Conservation (phyloP, 1,139 yeast species). For the Suhomyces anneliseae region DNA sequence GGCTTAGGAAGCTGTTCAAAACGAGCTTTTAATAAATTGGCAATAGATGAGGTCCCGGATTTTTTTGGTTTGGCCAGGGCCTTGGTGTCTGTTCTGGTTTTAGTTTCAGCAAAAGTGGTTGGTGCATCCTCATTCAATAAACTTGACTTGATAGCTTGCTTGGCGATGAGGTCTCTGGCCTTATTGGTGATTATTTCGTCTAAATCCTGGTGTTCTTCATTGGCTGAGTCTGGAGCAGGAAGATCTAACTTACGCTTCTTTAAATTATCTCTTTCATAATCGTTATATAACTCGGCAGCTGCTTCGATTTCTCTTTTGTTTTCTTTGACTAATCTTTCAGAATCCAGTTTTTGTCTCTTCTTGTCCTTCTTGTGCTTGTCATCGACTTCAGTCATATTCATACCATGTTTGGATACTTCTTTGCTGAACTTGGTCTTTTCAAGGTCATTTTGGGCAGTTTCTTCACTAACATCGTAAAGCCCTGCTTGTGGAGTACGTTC, state of each 20-base stretch:
- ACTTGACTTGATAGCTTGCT: conserved; percentile 18
- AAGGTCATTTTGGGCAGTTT: conserved; percentile 40
- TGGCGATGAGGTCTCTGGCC: conserved; percentile 19
- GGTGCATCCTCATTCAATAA: conserved; percentile 12
- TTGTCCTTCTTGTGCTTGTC: conserved; percentile 34
- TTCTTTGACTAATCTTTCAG: conserved; percentile 20
- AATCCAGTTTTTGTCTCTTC: conserved; percentile 26
- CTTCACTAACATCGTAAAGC: conserved; percentile 65
- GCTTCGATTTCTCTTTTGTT: conserved; percentile 22
- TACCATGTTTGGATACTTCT: conserved; percentile 49
- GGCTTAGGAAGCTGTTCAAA: conserved; percentile 34
- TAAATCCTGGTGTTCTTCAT: conserved; percentile 11
- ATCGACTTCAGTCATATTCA: conserved; percentile 39
- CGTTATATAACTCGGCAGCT: conserved; percentile 35
- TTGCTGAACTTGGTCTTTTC: conserved; percentile 46
- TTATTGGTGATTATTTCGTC: conserved; percentile 7
- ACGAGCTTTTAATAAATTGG: conserved; percentile 13
- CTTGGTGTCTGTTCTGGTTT: conserved; percentile 19
- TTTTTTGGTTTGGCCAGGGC: conserved; percentile 13
- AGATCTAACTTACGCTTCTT: conserved; percentile 58
- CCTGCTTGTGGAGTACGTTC: conserved; percentile 75
- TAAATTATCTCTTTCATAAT: conserved; percentile 35
- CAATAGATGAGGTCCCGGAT: conserved; percentile 5
- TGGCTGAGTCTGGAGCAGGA: conserved; percentile 42
- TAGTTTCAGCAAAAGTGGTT: conserved; percentile 1